phyloP scores from a whole-genome alignment of 202 grass and related monocot species.

The Zoysia matrella region DNA sequence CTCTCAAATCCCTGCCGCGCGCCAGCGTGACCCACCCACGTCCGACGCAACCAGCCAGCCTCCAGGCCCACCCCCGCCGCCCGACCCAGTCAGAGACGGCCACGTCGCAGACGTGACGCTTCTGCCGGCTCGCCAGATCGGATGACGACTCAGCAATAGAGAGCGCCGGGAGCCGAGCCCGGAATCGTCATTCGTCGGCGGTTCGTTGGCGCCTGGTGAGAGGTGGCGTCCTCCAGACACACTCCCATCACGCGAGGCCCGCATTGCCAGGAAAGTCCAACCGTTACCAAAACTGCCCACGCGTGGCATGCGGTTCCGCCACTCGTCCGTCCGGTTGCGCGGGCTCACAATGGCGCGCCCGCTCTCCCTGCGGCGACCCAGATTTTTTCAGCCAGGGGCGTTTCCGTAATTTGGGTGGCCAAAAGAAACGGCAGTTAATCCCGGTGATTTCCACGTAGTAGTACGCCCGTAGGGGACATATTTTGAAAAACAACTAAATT shows the following conservation, averaged over 20 bases:
- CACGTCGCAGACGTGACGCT: constrained; percentile 53
- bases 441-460: constrained; percentile 36
- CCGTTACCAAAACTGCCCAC: constrained; percentile 33
- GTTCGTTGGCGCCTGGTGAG: too few relatives aligned
- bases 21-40: not conserved
- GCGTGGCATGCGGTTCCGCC: not conserved
- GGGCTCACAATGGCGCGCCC: not conserved
- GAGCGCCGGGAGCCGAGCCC: not conserved
- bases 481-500: too few relatives aligned
- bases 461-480: not conserved
- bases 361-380: too few relatives aligned
- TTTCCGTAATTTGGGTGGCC: not conserved
- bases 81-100: constrained; percentile 1
- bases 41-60: not conserved
- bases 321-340: not conserved
- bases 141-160: constrained; percentile 40
- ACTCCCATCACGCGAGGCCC: too few relatives aligned
- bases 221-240: too few relatives aligned
- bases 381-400: not conserved
- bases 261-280: constrained; percentile 2
- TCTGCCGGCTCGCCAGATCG: constrained; percentile 48
- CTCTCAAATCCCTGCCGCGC: too few relatives aligned
- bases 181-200: too few relatives aligned
- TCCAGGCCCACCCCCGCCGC: not conserved
- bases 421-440: constrained; percentile 25